phyloP scores from a whole-genome alignment of 2,329 filamentous ascomycete genomes.

The Fusarium falciforme region DNA sequence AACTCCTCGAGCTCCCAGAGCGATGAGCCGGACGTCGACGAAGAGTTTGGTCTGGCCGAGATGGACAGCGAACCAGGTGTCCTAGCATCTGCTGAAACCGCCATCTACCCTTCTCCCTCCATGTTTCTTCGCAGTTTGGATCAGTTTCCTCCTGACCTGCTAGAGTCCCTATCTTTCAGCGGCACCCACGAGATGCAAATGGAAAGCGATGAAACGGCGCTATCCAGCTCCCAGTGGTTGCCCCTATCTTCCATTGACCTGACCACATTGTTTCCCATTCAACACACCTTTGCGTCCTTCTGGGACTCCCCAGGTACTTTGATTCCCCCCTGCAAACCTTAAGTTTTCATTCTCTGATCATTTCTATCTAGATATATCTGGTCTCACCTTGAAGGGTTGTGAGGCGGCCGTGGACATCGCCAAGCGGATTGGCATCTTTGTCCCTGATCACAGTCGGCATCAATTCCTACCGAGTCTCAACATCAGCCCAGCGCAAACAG shows the following conservation, averaged over 20 bases:
- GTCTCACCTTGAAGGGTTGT: background rate
- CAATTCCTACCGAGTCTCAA: background rate
- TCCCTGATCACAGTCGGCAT: background rate
- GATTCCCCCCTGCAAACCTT: rapidly evolving
- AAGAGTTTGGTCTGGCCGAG: background rate
- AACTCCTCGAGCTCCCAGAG: background rate
- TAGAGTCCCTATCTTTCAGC: background rate
- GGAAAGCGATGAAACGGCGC: background rate
- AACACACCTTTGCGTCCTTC: background rate
- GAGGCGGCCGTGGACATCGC: background rate
- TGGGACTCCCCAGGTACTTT: background rate
- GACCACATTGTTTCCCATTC: background rate
- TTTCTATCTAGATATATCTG: background rate
- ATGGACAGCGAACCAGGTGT: background rate
- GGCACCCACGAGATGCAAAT: background rate
- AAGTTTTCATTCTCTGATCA: background rate
- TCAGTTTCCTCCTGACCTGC: background rate
- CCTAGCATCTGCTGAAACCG: background rate
- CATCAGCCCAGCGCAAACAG: background rate
- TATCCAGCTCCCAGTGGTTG: background rate
- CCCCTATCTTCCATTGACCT: background rate
- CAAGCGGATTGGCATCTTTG: background rate
- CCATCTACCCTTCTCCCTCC: background rate
- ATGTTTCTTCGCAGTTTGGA: background rate
- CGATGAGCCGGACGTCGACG: background rate